Evolutionary conservation across 2,329 filamentous ascomycete species (phyloP).

Genomic region (Trichophyton mentagrophytes): DNA sequence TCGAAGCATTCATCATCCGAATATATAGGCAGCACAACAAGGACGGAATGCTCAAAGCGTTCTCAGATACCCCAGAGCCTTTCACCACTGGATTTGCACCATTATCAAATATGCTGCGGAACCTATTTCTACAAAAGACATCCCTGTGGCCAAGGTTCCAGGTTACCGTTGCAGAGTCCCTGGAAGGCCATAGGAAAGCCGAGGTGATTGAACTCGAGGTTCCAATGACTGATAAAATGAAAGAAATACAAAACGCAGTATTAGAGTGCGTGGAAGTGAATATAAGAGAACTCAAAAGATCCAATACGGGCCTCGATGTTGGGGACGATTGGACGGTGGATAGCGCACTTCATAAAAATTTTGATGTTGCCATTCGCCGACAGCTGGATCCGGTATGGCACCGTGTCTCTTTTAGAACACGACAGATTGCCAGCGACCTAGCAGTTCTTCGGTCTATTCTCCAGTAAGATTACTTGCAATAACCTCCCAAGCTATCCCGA

Average conservation of each 20-base stretch:
- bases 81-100: constrained; percentile 83
- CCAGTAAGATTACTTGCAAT: constrained; percentile 39
- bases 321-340: constrained; percentile 85
- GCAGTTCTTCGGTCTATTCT: constrained; percentile 72
- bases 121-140: constrained; percentile 75
- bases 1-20: constrained; percentile 88
- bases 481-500: background rate
- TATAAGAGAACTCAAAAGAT: constrained; percentile 84
- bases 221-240: constrained; percentile 90
- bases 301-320: constrained; percentile 81
- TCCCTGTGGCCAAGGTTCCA: constrained; percentile 92
- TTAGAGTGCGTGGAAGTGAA: constrained; percentile 94
- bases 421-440: constrained; percentile 84
- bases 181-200: constrained; percentile 84
- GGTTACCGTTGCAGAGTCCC: constrained; percentile 70
- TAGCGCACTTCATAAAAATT: constrained; percentile 81
- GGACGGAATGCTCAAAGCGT: constrained; percentile 83
- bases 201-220: constrained; percentile 96
- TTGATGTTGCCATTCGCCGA: constrained; percentile 74
- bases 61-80: constrained; percentile 84
- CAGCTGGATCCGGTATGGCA: constrained; percentile 97
- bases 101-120: constrained; percentile 79
- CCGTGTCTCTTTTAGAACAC: constrained; percentile 85
- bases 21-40: constrained; percentile 95
- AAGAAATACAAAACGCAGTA: constrained; percentile 82